Evolutionary conservation across 805 yeast species (phyloP).

Genomic region (Lachancea cidri): DNA sequence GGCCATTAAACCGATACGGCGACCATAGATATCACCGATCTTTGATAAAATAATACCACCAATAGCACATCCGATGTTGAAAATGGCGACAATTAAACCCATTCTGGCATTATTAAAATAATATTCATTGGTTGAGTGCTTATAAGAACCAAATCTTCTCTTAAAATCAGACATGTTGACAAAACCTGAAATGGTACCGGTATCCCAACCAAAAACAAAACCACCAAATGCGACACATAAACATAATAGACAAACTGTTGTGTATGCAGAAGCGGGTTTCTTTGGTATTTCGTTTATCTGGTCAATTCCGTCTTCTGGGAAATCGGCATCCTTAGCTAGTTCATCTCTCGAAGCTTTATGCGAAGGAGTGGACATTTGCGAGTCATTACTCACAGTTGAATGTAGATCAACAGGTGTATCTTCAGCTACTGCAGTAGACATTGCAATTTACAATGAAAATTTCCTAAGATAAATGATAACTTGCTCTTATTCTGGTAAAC

Average conservation of each 20-base stretch:
- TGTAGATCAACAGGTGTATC: neutral
- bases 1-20: conserved; percentile 57
- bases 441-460: too few relatives aligned
- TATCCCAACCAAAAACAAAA: conserved; percentile 64
- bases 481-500: too few relatives aligned
- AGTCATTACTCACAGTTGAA: neutral
- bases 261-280: conserved; percentile 28
- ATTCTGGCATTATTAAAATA: conserved; percentile 49
- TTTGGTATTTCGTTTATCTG: conserved; percentile 19
- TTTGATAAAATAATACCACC: conserved; percentile 62
- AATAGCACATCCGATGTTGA: conserved; percentile 71
- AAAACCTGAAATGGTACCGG: conserved; percentile 75
- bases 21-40: conserved; percentile 58
- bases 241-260: conserved; percentile 25
- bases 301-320: neutral
- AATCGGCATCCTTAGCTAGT: neutral
- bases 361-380: neutral
- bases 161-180: conserved; percentile 53
- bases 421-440: too few relatives aligned
- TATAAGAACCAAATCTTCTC: conserved; percentile 49
- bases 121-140: conserved; percentile 36
- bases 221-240: conserved; percentile 20
- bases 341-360: neutral
- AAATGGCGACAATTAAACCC: conserved; percentile 54
- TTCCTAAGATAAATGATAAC: too few relatives aligned